phyloP scores from a whole-genome alignment of 208 protist genomes.

The Angomonas deanei region DNA sequence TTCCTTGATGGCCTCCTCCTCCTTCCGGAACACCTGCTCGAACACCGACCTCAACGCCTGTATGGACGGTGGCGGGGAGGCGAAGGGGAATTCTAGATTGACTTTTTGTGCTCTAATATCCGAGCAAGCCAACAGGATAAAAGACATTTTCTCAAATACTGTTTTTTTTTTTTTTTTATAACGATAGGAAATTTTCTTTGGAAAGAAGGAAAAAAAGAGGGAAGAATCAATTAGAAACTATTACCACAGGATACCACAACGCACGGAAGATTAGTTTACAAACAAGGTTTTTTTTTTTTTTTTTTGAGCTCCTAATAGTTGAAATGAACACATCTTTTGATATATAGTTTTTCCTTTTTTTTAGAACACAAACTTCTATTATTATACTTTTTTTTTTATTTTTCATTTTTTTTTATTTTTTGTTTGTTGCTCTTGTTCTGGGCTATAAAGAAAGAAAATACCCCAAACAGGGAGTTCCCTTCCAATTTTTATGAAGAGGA shows the following conservation, averaged over 20 bases:
- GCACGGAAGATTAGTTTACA: too few species aligned
- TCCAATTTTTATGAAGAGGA: constrained; percentile 30
- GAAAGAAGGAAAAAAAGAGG: constrained; percentile 2
- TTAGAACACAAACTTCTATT: background rate
- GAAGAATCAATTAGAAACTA: background rate
- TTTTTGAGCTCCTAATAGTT: background rate
- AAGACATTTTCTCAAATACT: constrained; percentile 21
- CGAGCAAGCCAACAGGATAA: constrained; percentile 57
- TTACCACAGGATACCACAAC: too few species aligned
- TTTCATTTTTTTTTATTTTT: constrained; percentile 14
- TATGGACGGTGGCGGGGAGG: constrained; percentile 37
- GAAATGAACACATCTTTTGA: background rate
- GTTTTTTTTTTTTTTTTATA: background rate
- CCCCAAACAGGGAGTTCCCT: too few species aligned
- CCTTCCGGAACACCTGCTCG: constrained; percentile 53
- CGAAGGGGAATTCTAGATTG: constrained; percentile 72
- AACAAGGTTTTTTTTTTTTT: too few species aligned
- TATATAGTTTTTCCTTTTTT: background rate
- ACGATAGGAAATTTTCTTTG: background rate
- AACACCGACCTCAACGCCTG: constrained; percentile 39
- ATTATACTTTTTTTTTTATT: background rate
- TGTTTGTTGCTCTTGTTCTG: too few species aligned
- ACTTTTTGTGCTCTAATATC: constrained; percentile 73
- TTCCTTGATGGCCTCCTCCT: constrained; percentile 56
- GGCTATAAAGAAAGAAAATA: too few species aligned